Evolutionary conservation across 1,139 yeast species (phyloP), one percentile per base, ranked within the genome.

Genomic region (Kodamaea derodonti): DNA sequence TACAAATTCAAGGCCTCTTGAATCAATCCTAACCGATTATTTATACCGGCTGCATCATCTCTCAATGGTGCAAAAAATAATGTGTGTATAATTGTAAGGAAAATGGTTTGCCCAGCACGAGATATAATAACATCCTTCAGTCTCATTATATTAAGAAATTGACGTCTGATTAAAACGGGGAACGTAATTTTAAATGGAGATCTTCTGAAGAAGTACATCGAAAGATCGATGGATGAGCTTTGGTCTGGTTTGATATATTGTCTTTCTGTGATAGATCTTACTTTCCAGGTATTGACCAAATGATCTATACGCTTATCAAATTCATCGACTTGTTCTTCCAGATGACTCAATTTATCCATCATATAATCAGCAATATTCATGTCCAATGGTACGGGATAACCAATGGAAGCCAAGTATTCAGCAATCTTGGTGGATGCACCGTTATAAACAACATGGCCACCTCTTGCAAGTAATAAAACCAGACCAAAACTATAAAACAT

Each of bases 1-100:
- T 50, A 54, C 32, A 54, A 36, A 38, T 52, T 54, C 30, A 50
- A 37, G 10, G 52, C 48, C 22, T 47, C 51, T 28, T 55, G 60
- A 8, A 49, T 45, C 32, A 55, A 42, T 2, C 60, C 60, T 31
- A 55, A 45, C 20, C 60, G 29, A 35, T 55, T 46, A 26, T 46
- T 45, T 17, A 54, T 47, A 4, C 58, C 57, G 6, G 43, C 46
- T 17, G 42, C 40, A 11, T 37, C 35, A 33, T 48, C 45, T 17
- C 37, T 41, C 32, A 54, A 42, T 2, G 58, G 58, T 1, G 58
- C 49, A 36, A 50, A 55, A 37, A 47, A 55, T 15, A 55, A 37
- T 1, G 58, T 44, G 29, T 49, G 54, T 22, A 53, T 40, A 8
- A 49, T 39, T 1, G 51, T 49, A 18, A 55, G 40, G 26, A 48